Conservation (phyloP, 2,329 filamentous ascomycete species). For the Colletotrichum liaoningense region DNA sequence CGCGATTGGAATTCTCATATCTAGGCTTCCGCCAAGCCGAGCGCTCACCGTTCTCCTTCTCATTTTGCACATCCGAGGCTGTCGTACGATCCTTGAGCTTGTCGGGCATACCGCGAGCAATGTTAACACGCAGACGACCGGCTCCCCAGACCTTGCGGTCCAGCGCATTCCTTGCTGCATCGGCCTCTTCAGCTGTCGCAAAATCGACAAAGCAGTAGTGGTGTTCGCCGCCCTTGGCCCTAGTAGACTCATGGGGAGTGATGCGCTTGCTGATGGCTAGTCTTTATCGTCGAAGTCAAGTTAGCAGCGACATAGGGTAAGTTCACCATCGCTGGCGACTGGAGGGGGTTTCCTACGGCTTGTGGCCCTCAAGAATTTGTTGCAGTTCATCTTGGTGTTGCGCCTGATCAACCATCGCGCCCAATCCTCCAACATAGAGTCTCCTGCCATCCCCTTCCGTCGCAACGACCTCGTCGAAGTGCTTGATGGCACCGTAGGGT, state of each 20-base stretch:
- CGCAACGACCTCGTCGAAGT: slow-evolving; percentile 45
- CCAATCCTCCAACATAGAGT: slow-evolving; percentile 63
- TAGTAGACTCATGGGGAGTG: slow-evolving; percentile 68
- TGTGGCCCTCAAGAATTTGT: slow-evolving; percentile 58
- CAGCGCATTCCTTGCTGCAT: slow-evolving; percentile 59
- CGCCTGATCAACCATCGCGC: slow-evolving; percentile 59
- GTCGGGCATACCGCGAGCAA: slow-evolving; percentile 2
- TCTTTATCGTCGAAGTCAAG: slow-evolving; percentile 39
- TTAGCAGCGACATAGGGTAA: slow-evolving; percentile 11
- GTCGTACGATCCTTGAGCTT: background rate
- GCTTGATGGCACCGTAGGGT: slow-evolving; percentile 42
- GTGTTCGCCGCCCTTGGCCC: slow-evolving; percentile 62
- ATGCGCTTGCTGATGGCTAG: slow-evolving; percentile 60
- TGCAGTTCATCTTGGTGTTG: slow-evolving; percentile 59
- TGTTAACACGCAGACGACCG: background rate
- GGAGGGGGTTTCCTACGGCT: slow-evolving; percentile 47
- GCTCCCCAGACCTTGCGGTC: slow-evolving; percentile 46
- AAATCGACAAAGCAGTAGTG: slow-evolving; percentile 78
- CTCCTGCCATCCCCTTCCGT: slow-evolving; percentile 49
- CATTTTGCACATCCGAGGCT: background rate
- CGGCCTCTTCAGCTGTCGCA: slow-evolving; percentile 63
- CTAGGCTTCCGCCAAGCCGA: background rate
- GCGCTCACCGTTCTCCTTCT: background rate
- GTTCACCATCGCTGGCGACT: background rate
- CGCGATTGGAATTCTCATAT: too few relatives aligned